Percentiles rank a stretch among this genome's conserved stretches.
These are phyloP conservation scores for Microcyclospora pomicola DNA, from an alignment of 2,329 filamentous ascomycete species.

Conservation along the genomic window DNA sequence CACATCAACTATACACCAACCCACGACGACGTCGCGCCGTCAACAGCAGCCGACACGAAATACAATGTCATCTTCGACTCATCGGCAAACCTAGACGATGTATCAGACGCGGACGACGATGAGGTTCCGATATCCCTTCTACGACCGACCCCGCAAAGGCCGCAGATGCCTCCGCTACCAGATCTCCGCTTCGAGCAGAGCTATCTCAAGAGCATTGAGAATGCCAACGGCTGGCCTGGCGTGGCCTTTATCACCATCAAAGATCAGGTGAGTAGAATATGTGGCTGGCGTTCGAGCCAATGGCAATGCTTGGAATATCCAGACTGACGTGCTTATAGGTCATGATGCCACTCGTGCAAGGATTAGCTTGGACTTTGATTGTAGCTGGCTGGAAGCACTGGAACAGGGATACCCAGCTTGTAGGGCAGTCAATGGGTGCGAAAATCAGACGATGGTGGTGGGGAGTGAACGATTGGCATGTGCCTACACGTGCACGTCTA, in stretches of 20 bases:
- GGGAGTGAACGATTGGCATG: conserved; percentile 75
- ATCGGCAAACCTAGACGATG: conserved; percentile 19
- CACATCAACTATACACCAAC: conserved; percentile 64
- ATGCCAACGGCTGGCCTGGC: conserved; percentile 64
- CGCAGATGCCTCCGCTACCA: conserved; percentile 53
- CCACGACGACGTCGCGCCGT: conserved; percentile 60
- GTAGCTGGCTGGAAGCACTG: conserved; percentile 80
- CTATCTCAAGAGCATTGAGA: conserved; percentile 78
- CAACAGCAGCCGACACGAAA: conserved; percentile 57
- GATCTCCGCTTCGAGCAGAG: conserved; percentile 96
- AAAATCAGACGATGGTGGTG: conserved; percentile 87
- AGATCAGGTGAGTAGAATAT: conserved; percentile 55
- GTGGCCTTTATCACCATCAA: conserved; percentile 72
- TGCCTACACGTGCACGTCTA: no score
- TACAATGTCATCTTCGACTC: conserved; percentile 40
- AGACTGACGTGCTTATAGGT: conserved; percentile 38
- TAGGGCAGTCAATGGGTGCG: conserved; percentile 63
- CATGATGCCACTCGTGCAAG: conserved; percentile 75
- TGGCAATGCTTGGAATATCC: no score
- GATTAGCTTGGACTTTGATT: conserved; percentile 73
- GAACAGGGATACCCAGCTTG: conserved; percentile 66
- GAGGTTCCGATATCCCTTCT: conserved; percentile 57
- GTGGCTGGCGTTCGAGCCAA: background rate
- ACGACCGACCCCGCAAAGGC: conserved; percentile 38
- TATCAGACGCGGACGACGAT: conserved; percentile 42